phyloP scores from a whole-genome alignment of 495 filamentous ascomycete species.

The Talaromyces wortmannii region DNA sequence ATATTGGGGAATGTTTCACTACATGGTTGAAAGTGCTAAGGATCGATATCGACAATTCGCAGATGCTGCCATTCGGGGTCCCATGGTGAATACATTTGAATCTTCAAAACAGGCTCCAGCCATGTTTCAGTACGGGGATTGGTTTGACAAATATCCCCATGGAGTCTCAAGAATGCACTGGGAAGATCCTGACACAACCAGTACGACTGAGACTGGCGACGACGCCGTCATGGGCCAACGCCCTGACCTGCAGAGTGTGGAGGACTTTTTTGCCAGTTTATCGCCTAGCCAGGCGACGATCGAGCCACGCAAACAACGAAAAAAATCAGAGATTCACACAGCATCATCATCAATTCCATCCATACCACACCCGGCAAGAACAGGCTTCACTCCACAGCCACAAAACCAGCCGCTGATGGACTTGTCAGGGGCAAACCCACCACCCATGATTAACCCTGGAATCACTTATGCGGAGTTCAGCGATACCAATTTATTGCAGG shows the following conservation, averaged over 20 bases:
- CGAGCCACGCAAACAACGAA: conserved; percentile 30
- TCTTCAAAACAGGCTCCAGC: conserved; percentile 45
- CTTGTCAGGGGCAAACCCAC: conserved; percentile 26
- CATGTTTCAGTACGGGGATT: conserved; percentile 96
- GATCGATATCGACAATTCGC: conserved; percentile 83
- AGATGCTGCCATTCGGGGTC: conserved; percentile 55
- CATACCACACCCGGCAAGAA: conserved; percentile 10
- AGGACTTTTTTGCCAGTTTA: conserved; percentile 87
- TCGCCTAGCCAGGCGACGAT: conserved; percentile 54
- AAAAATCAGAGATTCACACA: conserved; percentile 7
- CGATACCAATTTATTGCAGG: conserved; percentile 14
- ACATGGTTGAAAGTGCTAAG: conserved; percentile 88
- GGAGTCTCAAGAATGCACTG: conserved; percentile 80
- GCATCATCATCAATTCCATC: conserved; percentile 9
- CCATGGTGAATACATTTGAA: conserved; percentile 33
- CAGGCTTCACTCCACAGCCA: conserved; percentile 6
- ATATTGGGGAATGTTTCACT: conserved; percentile 97
- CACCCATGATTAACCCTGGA: conserved; percentile 24
- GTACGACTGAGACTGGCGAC: conserved; percentile 66
- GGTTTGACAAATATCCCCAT: conserved; percentile 93
- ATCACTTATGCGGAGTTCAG: conserved; percentile 27
- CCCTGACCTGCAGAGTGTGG: conserved; percentile 84
- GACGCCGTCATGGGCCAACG: conserved; percentile 81
- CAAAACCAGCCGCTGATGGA: conserved; percentile 27
- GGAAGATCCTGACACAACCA: conserved; percentile 64